Conservation (phyloP, 768 basidiomycete species). For the Amanita pallidorosea region DNA sequence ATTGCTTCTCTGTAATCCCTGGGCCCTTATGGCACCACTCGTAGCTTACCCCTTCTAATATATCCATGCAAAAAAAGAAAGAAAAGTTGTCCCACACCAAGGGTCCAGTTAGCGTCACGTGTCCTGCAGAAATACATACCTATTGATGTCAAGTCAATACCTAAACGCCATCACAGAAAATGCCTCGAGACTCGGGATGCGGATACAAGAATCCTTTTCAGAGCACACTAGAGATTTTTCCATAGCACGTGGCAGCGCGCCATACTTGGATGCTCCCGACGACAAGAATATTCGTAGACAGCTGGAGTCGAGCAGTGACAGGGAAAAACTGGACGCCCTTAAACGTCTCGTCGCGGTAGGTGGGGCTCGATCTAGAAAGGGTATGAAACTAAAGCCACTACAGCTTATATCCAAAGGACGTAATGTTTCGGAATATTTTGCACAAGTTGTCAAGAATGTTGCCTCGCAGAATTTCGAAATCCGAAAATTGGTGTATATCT, state of each 20-base stretch:
- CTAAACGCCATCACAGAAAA: constrained; percentile 61
- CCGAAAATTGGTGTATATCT: constrained; percentile 96
- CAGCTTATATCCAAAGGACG: constrained; percentile 90
- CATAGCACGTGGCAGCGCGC: constrained; percentile 42
- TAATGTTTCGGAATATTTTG: constrained; percentile 88
- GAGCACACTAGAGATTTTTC: constrained; percentile 71
- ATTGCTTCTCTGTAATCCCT: no score
- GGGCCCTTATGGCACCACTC: no score
- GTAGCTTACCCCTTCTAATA: no score
- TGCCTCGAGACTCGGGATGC: constrained; percentile 73
- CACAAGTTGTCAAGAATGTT: constrained; percentile 95
- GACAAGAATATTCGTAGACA: constrained; percentile 80
- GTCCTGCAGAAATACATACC: background rate
- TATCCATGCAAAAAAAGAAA: no score
- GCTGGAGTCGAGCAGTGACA: constrained; percentile 79
- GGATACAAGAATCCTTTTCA: constrained; percentile 74
- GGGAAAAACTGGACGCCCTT: constrained; percentile 91
- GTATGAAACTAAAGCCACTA: background rate
- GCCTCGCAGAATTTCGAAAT: constrained; percentile 88
- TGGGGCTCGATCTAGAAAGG: constrained; percentile 8
- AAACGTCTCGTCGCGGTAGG: constrained; percentile 88
- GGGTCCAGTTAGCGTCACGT: background rate
- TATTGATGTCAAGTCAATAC: constrained; percentile 35
- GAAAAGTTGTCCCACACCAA: no score
- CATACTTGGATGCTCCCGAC: constrained; percentile 61